Percentiles rank a stretch among this genome's conserved stretches.
phyloP scores from a whole-genome alignment of 441 rosid genomes.

The Biscutella laevigata region DNA sequence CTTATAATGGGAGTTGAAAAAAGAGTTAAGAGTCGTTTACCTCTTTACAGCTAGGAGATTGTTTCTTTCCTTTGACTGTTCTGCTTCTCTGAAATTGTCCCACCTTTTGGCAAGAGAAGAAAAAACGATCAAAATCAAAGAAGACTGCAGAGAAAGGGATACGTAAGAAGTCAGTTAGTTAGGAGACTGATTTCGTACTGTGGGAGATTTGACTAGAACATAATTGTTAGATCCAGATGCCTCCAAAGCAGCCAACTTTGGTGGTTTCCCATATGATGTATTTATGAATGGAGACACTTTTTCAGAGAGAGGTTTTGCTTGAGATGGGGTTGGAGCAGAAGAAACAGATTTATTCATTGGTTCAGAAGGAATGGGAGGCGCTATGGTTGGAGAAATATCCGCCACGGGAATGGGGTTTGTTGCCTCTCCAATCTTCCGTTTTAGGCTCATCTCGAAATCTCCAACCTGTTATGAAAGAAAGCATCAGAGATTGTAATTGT shows the following conservation, averaged over 20 bases:
- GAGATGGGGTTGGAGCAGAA: constrained; percentile 32
- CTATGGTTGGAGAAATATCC: constrained; percentile 49
- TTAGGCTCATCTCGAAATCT: constrained; percentile 84
- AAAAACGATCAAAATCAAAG: not conserved
- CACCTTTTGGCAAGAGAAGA: constrained; percentile 38
- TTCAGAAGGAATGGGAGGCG: constrained; percentile 61
- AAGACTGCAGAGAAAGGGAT: not conserved
- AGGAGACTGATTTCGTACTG: constrained; percentile 33
- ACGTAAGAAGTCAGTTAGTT: not conserved
- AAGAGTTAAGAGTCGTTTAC: constrained; percentile 27
- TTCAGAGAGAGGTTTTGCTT: constrained; percentile 44
- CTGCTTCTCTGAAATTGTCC: constrained; percentile 78
- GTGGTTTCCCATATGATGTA: constrained; percentile 50
- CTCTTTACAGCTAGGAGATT: constrained; percentile 65
- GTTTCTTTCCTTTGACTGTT: constrained; percentile 66
- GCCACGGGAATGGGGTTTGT: constrained; percentile 35
- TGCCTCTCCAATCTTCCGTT: constrained; percentile 47
- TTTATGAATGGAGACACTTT: constrained; percentile 58
- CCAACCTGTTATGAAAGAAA: constrained; percentile 46
- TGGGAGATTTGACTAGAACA: constrained; percentile 65
- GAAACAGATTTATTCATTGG: constrained; percentile 55
- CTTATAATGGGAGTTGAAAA: not conserved
- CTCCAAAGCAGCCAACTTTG: constrained; percentile 69
- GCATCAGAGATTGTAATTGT: not conserved
- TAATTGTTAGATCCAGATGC: constrained; percentile 62